These are phyloP conservation scores for Jaminaea rosea DNA, from an alignment of 1,284 basidiomycete genomes.

Conservation along the genomic window DNA sequence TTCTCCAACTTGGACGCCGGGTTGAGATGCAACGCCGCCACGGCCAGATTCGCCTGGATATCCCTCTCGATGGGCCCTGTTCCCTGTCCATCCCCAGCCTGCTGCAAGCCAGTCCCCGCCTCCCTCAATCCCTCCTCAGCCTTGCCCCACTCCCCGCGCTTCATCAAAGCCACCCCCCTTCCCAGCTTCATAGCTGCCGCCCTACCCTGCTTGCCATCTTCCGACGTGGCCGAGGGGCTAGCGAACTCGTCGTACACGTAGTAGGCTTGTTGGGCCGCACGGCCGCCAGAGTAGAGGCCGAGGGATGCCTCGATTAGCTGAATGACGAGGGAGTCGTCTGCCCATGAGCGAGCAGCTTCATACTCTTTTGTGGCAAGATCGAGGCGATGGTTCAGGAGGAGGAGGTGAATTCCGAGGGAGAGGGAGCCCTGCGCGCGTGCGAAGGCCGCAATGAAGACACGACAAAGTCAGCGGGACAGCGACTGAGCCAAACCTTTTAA, in stretches of 20 bases:
- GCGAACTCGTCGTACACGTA: conserved; percentile 44
- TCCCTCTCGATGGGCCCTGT: neutral
- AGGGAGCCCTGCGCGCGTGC: conserved; percentile 16
- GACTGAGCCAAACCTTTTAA: conserved; percentile 35
- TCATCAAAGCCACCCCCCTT: conserved; percentile 1
- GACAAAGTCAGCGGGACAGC: neutral
- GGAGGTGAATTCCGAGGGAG: conserved; percentile 42
- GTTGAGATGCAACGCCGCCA: neutral
- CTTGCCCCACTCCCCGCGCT: neutral
- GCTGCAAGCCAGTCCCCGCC: neutral
- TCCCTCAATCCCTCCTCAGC: neutral
- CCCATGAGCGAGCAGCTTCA: conserved; percentile 35
- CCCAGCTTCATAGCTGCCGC: neutral
- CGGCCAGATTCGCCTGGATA: neutral
- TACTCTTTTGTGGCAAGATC: conserved; percentile 43
- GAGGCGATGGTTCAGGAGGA: conserved; percentile 37
- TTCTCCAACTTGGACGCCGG: neutral
- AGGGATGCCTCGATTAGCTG: conserved; percentile 45
- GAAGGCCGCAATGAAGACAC: neutral
- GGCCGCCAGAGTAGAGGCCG: conserved; percentile 34
- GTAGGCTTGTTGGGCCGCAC: conserved; percentile 42
- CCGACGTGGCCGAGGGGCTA: neutral
- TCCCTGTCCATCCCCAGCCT: neutral
- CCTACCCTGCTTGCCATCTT: neutral
- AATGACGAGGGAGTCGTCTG: conserved; percentile 43